Evolutionary conservation across 495 filamentous ascomycete species (phyloP).

Genomic region (Aspergillus sclerotiicarbonarius): DNA sequence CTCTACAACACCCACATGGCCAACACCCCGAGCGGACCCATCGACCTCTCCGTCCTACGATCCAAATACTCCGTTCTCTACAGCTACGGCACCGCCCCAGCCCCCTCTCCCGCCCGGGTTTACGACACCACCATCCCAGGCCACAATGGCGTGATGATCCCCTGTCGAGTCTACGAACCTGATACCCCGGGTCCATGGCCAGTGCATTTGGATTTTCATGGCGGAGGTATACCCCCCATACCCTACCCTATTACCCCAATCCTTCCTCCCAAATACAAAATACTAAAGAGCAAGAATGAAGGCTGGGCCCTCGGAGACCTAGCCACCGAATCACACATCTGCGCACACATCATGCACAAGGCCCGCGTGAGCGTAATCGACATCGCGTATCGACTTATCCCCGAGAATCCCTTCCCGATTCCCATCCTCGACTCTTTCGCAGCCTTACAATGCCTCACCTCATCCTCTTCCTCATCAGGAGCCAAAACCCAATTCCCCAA

Average conservation of each 20-base stretch:
- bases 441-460: slow-evolving; percentile 27
- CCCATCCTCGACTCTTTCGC: slow-evolving; percentile 48
- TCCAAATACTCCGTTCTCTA: slow-evolving; percentile 31
- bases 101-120: slow-evolving; percentile 24
- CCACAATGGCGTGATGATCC: slow-evolving; percentile 39
- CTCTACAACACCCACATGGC: slow-evolving; percentile 33
- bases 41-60: slow-evolving; percentile 26
- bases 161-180: slow-evolving; percentile 45
- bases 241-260: slow-evolving; percentile 19
- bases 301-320: slow-evolving; percentile 51
- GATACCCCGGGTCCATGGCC: slow-evolving; percentile 41
- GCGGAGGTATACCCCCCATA: slow-evolving; percentile 21
- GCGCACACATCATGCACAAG: slow-evolving; percentile 32
- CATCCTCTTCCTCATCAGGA: too few relatives aligned
- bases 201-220: slow-evolving; percentile 50
- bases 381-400: slow-evolving; percentile 51
- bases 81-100: slow-evolving; percentile 30
- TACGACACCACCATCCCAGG: slow-evolving; percentile 37
- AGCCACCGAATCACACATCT: slow-evolving; percentile 34
- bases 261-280: too few relatives aligned
- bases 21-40: slow-evolving; percentile 28
- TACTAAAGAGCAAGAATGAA: too few relatives aligned
- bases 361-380: slow-evolving; percentile 48
- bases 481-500: slow-evolving; percentile 35
- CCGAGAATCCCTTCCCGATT: slow-evolving; percentile 47